A percentile compares a stretch with the other conserved stretches of the same genome.
Conservation (phyloP, 495 filamentous ascomycete genomes). For the Penicillium lividum region DNA sequence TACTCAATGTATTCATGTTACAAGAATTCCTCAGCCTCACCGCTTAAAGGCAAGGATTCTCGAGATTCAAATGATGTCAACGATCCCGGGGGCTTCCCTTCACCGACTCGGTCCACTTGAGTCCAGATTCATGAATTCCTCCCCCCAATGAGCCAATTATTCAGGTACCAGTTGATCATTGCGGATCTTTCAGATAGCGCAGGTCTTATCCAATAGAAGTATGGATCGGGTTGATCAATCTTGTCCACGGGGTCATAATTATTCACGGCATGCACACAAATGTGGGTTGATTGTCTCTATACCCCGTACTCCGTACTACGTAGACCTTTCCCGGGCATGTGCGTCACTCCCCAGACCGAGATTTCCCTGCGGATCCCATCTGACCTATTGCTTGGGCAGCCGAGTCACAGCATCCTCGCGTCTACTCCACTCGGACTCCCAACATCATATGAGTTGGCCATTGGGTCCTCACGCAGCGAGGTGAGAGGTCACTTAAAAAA, state of each 20-base stretch:
- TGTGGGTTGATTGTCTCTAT: neutral
- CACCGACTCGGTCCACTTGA: constrained; percentile 22
- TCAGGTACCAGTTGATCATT: constrained; percentile 11
- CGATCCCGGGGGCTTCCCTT: constrained; percentile 23
- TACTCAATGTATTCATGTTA: neutral
- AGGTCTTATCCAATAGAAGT: constrained; percentile 14
- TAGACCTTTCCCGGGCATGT: neutral
- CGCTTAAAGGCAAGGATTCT: constrained; percentile 5
- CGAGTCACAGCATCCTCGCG: constrained; percentile 1
- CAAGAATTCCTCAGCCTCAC: constrained; percentile 23
- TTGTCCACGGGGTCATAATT: neutral
- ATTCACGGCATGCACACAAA: constrained; percentile 1
- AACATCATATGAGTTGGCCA: constrained; percentile 12
- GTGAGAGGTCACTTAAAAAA: neutral
- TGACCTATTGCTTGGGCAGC: constrained; percentile 7
- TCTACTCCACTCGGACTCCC: constrained; percentile 1
- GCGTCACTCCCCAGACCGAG: constrained; percentile 14
- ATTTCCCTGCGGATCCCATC: constrained; percentile 6
- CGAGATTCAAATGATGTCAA: constrained; percentile 17
- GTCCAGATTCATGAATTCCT: constrained; percentile 17
- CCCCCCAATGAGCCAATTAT: constrained; percentile 6
- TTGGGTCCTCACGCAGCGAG: neutral
- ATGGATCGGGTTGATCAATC: neutral
- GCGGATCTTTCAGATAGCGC: constrained; percentile 8
- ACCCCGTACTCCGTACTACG: neutral